Evolutionary conservation across 129 eudicot species (phyloP), one percentile per base, ranked within the genome.

Genomic region (Scalesia atractyloides): DNA sequence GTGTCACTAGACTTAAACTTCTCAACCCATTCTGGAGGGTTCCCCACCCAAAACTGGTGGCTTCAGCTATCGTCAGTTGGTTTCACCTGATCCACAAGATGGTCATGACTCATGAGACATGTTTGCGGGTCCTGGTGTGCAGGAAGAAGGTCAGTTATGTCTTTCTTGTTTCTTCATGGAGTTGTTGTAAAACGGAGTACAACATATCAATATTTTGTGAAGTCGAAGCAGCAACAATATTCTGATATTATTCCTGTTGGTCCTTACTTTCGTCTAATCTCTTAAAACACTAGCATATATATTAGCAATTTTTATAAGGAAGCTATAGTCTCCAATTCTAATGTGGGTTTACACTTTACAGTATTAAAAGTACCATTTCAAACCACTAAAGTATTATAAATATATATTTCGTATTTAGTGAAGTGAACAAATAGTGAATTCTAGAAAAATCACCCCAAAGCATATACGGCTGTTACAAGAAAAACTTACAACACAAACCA

Each of bases 161-260:
- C 97, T 57, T 80, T 69, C 77, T 86, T 84, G 89, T 49, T 62
- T 93, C 96, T 69, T 93, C 84, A 12, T 97, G 97, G 51, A 89
- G 84, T 79, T 93, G 77, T 74, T 87, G 87, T 83, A 93, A 78
- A 61, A 87, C 92, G 50, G 96, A 84, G 96, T n/a, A n/a, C 95
- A 92, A 85, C 48, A 87, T 19, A 19, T 47, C 57, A 33, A 26
- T 57, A 9, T 48, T 50, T 47, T 52, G 76, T 49, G 82, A 71
- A 59, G 72, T 60, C 37, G 84, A 67, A 82, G 75, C 64, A 56
- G 80, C 68, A 68, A 5, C 56, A 41, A 7, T 54, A 36, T 19
- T 41, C 44, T 14, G 73, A 47, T 7, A 54, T 59, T 72, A 54
- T 64, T 73, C 76, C 74, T 19, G 65, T n/a, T n/a, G n/a, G 73